Base-by-base conservation (phyloP, 228 moss, liverwort and hornwort species). In the Sphagnum magellanicum region DNA sequence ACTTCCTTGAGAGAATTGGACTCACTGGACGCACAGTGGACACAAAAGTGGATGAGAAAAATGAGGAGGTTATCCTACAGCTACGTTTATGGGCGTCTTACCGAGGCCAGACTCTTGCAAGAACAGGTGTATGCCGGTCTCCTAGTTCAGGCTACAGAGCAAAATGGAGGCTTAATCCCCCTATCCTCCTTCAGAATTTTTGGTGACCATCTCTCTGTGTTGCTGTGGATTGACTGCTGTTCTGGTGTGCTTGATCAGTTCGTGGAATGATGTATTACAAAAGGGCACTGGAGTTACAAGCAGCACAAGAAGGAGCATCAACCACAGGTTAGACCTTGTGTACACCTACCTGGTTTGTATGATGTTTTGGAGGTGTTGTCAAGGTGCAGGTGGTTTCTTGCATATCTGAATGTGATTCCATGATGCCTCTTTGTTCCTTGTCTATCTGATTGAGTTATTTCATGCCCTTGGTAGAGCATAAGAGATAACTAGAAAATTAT, bases 211-310 rank as follows among this genome's bases (percentile, higher is more conserved):
- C 32, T 32, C 32, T 32, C 32, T 32, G 32, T 55, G 12, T 55
- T 55, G 8, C 4, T 55, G 55, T 55, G 12, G 55, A 55, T 55
- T 55, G 55, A 55, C 55, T 8, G 55, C 8, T 55, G 12, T 8
- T 8, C 55, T 52, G 50, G 15, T 14, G 16, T 72, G 8, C 1
- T 68, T 76, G 59, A 64, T 74, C 90, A 97, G 98, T 98, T 69
- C 86, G 98, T 67, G 98, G 98, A 58, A 98, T 98, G 98, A 98
- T 98, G 98, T 98, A 98, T 74, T 98, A 98, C 70, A 94, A 94
- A 68, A 80, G 73, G 73, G 98, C 98, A 51, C 75, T 98, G 60
- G 70, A 84, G 48, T 71, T 98, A 4, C 92, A 94, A 79, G 94
- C 89, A 66, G 79, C 76, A 65, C 81, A 89, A 60, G 98, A 98